Conservation (phyloP, 2,329 filamentous ascomycete species). For the Aspergillus ustus region DNA sequence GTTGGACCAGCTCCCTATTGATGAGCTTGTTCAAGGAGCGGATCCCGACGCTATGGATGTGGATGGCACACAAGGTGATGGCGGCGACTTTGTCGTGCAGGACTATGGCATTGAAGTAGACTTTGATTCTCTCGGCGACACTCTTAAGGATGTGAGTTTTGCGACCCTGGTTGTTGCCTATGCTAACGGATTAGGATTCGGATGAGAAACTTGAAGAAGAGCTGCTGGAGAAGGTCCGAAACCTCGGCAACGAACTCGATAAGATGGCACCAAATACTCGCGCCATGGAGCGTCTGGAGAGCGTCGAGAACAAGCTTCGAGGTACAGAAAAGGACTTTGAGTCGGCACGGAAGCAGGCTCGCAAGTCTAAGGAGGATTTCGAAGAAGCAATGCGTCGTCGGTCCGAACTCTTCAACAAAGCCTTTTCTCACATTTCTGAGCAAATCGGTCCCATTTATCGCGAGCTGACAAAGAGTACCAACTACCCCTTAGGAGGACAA, state of each 20-base stretch:
- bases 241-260: constrained; percentile 78
- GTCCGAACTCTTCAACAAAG: constrained; percentile 91
- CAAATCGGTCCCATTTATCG: constrained; percentile 95
- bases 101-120: constrained; percentile 92
- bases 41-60: constrained; percentile 93
- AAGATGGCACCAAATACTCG: constrained; percentile 98
- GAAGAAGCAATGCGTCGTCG: constrained; percentile 79
- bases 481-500: constrained; percentile 90
- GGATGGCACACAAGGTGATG: constrained; percentile 63
- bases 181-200: constrained; percentile 58
- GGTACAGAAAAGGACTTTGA: constrained; percentile 89
- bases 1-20: constrained; percentile 83
- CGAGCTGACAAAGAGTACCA: constrained; percentile 85
- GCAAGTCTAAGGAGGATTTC: constrained; percentile 80
- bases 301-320: constrained; percentile 80
- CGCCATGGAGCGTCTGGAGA: constrained; percentile 87
- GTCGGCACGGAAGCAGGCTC: constrained; percentile 74
- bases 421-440: constrained; percentile 91
- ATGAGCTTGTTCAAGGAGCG: constrained; percentile 72
- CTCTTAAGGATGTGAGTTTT: constrained; percentile 72
- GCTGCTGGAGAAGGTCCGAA: constrained; percentile 76
- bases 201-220: constrained; percentile 73
- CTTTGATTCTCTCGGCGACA: constrained; percentile 80
- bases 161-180: background rate
- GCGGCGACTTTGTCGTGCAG: constrained; percentile 65